Base-by-base conservation (phyloP, 139 green algal genomes). In the Asterochloris erici region DNA sequence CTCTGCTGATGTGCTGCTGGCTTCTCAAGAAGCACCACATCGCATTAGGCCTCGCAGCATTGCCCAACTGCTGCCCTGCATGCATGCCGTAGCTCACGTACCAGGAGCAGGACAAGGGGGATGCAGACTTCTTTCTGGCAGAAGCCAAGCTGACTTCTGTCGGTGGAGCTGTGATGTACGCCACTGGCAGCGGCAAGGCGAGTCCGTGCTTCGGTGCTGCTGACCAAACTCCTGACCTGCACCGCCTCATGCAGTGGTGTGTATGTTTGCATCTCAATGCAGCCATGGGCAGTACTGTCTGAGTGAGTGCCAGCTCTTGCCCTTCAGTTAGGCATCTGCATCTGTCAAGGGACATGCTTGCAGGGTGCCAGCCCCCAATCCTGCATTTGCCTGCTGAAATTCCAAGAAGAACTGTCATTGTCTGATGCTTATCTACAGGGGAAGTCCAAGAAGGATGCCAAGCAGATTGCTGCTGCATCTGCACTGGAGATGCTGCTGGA, bases 361-460 rank as follows among this genome's bases (percentile, higher is more conserved):
- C 38, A 54, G 38, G 38, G 6, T 54, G 38, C 64, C 15, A 9
- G 66, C 23, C 21, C 66, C 66, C 19, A 73, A 6, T 54, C 38
- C 38, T 54, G 38, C 38, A 54, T 6, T 54, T 6, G 38, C 38
- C 38, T 54, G 38, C 38, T 54, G 38, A 2, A 54, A 54, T n/a
- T n/a, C n/a, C 66, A 27, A 2, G 38, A 6, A 54, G 38, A 54
- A 16, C 24, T 77, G 9, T 60, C n/a, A 74, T 64, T 68, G 66
- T 24, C 29, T 68, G 12, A 27, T 84, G 4, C 74, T 29, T 12
- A 28, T 14, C n/a, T 82, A 61, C 86, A 93, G 90, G 90, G 84
- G 68, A 78, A 83, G 62, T 88, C 79, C 29, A 93, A 93, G 83
- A 91, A 91, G 73, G 90, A 93, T 73, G 90, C 90, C 66, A 89